Conservation (phyloP, 2,329 filamentous ascomycete genomes). For the Talaromyces rugulosus region DNA sequence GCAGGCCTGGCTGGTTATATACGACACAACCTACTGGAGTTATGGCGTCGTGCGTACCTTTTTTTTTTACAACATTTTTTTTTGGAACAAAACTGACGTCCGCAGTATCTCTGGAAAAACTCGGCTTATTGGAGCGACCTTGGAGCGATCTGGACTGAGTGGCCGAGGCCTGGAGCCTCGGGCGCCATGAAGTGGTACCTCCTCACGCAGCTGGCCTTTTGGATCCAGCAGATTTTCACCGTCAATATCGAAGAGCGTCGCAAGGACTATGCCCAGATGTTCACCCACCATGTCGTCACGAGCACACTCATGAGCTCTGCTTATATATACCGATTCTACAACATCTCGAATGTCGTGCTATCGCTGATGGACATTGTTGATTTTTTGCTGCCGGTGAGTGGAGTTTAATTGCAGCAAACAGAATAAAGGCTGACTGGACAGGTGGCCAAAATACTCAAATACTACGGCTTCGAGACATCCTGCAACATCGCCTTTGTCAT, state of each 20-base stretch:
- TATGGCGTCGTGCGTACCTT: conserved; percentile 67
- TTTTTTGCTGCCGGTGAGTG: conserved; percentile 73
- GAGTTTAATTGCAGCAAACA: neutral
- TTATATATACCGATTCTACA: conserved; percentile 82
- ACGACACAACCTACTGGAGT: conserved; percentile 77
- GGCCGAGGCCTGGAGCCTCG: conserved; percentile 72
- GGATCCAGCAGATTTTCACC: conserved; percentile 89
- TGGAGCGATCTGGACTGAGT: conserved; percentile 74
- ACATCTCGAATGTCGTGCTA: conserved; percentile 82
- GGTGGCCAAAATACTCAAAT: conserved; percentile 92
- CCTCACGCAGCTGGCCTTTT: conserved; percentile 84
- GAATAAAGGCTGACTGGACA: conserved; percentile 31
- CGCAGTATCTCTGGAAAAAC: conserved; percentile 71
- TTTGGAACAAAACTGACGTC: neutral
- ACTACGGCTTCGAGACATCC: conserved; percentile 67
- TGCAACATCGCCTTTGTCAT: conserved; percentile 82
- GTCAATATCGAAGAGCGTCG: conserved; percentile 91
- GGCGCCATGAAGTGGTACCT: conserved; percentile 84
- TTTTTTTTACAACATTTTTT: too few relatives aligned
- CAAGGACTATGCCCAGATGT: conserved; percentile 96
- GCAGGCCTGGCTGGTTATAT: conserved; percentile 86
- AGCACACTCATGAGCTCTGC: conserved; percentile 73
- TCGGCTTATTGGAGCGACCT: conserved; percentile 77
- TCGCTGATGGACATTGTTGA: conserved; percentile 94
- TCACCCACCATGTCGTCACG: conserved; percentile 90